Evolutionary conservation across 1,284 basidiomycete species (phyloP), one percentile per base, ranked within the genome.

Genomic region (Ustilago tritici): DNA sequence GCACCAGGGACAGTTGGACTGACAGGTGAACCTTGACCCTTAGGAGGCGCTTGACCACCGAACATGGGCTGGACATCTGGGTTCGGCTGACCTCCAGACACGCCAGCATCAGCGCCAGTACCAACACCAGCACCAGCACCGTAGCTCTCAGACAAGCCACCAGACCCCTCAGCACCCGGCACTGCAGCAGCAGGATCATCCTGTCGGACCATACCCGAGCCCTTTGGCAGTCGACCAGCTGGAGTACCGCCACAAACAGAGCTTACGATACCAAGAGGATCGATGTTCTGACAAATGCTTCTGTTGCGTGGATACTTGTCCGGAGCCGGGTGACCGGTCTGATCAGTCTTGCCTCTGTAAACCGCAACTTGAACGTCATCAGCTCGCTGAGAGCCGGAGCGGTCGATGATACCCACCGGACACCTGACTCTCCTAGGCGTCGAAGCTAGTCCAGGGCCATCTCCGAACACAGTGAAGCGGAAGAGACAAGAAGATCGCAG

Each of bases 221-320:
- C 61, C 47, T 69, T 69, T 3, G 61, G 53, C 52, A 64, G 32
- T 10, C 66, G 61, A 52, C 61, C 65, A 12, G 49, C 62, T 15
- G n/a, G 41, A 19, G 34, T 57, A 8, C 73, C 73, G 19, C 73
- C 68, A n/a, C 73, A 76, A 0, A 70, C 57, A 1, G 63, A 59
- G 61, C 58, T 70, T 34, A 76, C 73, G 11, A 76, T 35, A 28
- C 61, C 61, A 8, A 76, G 57, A n/a, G 73, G 73, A 32, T 76
- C 73, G 10, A 61, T 8, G 31, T 70, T 76, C 36, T 61, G 56
- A 36, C 73, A 76, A 6, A 76, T 58, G 41, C 53, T 54, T 17
- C 73, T 32, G 57, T 76, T 61, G 28, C 73, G 67, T 49, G 61
- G 50, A n/a, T 76, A 76, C 43, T 57, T 50, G 55, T 76, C 73